These are phyloP conservation scores for Adansonia rubrostipa DNA, from an alignment of 441 rosid genomes.

Conservation along the genomic window DNA sequence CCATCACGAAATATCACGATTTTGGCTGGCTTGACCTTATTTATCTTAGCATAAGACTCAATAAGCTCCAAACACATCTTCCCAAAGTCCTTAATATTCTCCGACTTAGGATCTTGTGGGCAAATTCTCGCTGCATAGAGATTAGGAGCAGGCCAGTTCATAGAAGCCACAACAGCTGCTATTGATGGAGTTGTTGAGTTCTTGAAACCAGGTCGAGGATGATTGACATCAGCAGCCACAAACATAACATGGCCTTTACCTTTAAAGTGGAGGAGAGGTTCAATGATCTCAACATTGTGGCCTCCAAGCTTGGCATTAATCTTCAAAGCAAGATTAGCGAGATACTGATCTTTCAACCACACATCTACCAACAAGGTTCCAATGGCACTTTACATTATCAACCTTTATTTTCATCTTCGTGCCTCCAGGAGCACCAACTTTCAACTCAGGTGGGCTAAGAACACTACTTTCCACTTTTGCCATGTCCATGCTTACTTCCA, in stretches of 20 bases:
- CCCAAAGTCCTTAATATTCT: constrained; percentile 63
- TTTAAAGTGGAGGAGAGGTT: constrained; percentile 48
- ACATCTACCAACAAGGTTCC: constrained; percentile 67
- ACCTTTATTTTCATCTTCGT: constrained; percentile 43
- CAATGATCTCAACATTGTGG: constrained; percentile 68
- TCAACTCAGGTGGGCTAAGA: constrained; percentile 68
- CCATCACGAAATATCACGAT: constrained; percentile 83
- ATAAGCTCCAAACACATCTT: constrained; percentile 59
- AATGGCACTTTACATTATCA: constrained; percentile 55
- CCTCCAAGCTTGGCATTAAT: constrained; percentile 96
- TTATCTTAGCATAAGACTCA: constrained; percentile 45
- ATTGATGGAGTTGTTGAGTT: constrained; percentile 72
- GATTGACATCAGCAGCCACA: constrained; percentile 85
- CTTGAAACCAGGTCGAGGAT: constrained; percentile 43
- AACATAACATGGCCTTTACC: constrained; percentile 65
- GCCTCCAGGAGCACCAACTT: constrained; percentile 47
- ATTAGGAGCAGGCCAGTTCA: constrained; percentile 81
- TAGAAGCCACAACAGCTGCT: constrained; percentile 74
- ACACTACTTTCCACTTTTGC: constrained; percentile 65
- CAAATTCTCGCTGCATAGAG: constrained; percentile 68
- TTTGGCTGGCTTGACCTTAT: constrained; percentile 51
- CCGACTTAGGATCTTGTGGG: constrained; percentile 59
- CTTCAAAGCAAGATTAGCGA: constrained; percentile 75
- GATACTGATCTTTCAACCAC: constrained; percentile 70
- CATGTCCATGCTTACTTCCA: constrained; percentile 63